phyloP scores from a whole-genome alignment of 192 early-diverging fungal genomes.

The Coemansia umbellata region DNA sequence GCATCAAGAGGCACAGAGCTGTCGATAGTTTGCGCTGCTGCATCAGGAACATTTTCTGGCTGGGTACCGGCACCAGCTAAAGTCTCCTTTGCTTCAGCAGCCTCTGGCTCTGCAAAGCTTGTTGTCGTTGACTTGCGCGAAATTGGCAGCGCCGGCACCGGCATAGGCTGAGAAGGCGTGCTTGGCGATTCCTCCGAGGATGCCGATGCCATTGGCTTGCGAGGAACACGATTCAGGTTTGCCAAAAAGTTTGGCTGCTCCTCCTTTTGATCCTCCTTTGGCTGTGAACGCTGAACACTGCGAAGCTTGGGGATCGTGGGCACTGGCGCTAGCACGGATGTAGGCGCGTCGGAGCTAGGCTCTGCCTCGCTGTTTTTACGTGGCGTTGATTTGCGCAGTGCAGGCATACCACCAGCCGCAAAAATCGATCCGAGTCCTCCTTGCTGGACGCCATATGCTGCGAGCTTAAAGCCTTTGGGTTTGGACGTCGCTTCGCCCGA shows the following conservation, averaged over 20 bases:
- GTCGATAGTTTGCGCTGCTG: not conserved
- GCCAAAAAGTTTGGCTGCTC: constrained; percentile 41
- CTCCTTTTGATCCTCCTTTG: constrained; percentile 20
- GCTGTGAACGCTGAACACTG: constrained; percentile 29
- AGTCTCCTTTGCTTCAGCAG: not conserved
- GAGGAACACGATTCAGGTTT: constrained; percentile 38
- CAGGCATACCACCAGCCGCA: constrained; percentile 64
- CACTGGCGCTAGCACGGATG: constrained; percentile 9
- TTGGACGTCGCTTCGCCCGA: constrained; percentile 5
- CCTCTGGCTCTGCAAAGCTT: not conserved
- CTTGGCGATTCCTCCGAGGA: constrained; percentile 21
- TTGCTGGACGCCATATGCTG: constrained; percentile 74
- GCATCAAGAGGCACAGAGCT: not conserved
- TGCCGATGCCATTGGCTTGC: constrained; percentile 10
- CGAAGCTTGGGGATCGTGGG: constrained; percentile 44
- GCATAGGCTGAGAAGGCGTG: constrained; percentile 8
- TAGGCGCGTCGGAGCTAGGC: not conserved
- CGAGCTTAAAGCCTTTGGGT: constrained; percentile 58
- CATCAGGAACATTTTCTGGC: not conserved
- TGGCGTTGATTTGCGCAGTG: constrained; percentile 58
- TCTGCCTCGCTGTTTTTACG: constrained; percentile 30
- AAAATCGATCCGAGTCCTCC: constrained; percentile 74
- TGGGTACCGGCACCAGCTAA: not conserved
- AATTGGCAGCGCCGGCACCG: constrained; percentile 9
- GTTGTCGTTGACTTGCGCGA: constrained; percentile 10